Percentiles rank a stretch among this genome's conserved stretches.
Evolutionary conservation across 2,329 filamentous ascomycete genomes (phyloP).

Genomic region (Fusarium nygamai): DNA sequence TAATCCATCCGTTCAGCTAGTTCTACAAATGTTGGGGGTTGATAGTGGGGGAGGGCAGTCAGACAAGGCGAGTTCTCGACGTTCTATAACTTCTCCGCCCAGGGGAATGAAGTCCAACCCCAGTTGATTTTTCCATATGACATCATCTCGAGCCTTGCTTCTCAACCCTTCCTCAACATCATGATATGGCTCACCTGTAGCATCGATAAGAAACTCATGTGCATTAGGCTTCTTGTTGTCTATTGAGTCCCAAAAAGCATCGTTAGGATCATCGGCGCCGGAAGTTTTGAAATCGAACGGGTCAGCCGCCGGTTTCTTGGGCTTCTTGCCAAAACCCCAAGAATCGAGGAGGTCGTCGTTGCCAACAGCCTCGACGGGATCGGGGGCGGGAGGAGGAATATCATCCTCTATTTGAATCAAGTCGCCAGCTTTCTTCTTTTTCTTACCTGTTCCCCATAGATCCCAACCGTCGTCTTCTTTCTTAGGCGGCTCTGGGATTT

Average conservation of each 20-base stretch:
- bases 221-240: slow-evolving; percentile 57
- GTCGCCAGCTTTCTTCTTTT: slow-evolving; percentile 51
- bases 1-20: slow-evolving; percentile 52
- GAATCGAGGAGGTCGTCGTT: slow-evolving; percentile 65
- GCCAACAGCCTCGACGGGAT: slow-evolving; percentile 46
- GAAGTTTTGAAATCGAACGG: slow-evolving; percentile 52
- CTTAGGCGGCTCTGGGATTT: slow-evolving; percentile 18
- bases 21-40: slow-evolving; percentile 58
- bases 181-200: slow-evolving; percentile 57
- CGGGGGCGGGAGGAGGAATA: slow-evolving; percentile 43
- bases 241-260: slow-evolving; percentile 52
- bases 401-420: slow-evolving; percentile 51
- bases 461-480: slow-evolving; percentile 40
- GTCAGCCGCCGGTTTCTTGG: slow-evolving; percentile 47
- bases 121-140: slow-evolving; percentile 58
- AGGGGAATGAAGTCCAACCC: slow-evolving; percentile 54
- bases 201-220: slow-evolving; percentile 56
- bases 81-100: slow-evolving; percentile 57
- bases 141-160: slow-evolving; percentile 54
- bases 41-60: slow-evolving; percentile 59
- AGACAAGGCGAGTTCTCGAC: slow-evolving; percentile 49
- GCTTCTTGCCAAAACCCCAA: slow-evolving; percentile 66
- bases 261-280: slow-evolving; percentile 55
- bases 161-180: slow-evolving; percentile 57
- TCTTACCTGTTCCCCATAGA: slow-evolving; percentile 46